phyloP scores from a whole-genome alignment of 805 yeast species.

The Barnettozyma pratensis region DNA sequence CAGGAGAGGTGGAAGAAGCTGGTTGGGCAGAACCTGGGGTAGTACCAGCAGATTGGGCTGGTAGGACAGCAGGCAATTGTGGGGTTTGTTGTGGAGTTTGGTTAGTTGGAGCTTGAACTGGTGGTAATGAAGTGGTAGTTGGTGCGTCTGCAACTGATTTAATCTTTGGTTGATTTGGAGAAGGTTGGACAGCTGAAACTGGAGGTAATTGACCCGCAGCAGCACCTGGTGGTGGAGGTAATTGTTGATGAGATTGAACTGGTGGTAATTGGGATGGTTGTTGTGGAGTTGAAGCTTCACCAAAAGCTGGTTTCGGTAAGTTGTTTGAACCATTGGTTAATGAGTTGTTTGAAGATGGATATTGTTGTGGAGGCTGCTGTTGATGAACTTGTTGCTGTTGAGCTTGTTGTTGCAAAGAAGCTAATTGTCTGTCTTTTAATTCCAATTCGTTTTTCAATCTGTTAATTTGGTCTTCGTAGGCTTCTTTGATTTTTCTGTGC shows the following conservation, averaged over 20 bases:
- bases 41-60: not conserved
- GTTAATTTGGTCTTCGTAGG: constrained; percentile 88
- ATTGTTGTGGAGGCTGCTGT: constrained; percentile 15
- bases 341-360: constrained; percentile 13
- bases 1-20: constrained; percentile 17
- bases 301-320: constrained; percentile 21
- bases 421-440: constrained; percentile 60
- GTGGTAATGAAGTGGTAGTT: constrained; percentile 17
- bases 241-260: constrained; percentile 27
- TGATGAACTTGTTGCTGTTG: constrained; percentile 20
- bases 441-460: constrained; percentile 84
- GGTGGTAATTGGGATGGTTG: constrained; percentile 32
- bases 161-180: constrained; percentile 29
- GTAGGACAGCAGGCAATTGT: constrained; percentile 16
- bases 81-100: constrained; percentile 23
- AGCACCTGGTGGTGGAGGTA: constrained; percentile 23
- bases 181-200: constrained; percentile 14
- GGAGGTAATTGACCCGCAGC: constrained; percentile 23
- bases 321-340: constrained; percentile 21
- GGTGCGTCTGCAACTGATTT: constrained; percentile 15
- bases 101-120: constrained; percentile 14
- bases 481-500: constrained; percentile 91
- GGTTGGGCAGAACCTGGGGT: constrained; percentile 12
- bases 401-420: constrained; percentile 37
- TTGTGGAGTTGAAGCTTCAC: constrained; percentile 25